Base-by-base conservation (phyloP, 768 basidiomycete species). In the Mrakia frigida region DNA sequence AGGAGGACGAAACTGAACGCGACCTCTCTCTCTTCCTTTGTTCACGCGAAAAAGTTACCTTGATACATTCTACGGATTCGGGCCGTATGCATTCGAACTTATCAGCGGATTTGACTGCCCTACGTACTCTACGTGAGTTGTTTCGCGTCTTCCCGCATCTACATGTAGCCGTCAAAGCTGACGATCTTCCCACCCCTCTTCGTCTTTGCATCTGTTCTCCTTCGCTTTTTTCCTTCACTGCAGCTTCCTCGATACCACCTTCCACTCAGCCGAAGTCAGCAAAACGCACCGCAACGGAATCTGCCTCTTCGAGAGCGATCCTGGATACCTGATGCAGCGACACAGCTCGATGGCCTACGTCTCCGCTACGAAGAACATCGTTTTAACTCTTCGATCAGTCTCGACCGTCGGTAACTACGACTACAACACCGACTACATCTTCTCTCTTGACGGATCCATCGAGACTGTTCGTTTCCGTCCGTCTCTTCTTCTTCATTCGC, bases 61-160 rank as follows among this genome's bases (percentile, higher is more conserved):
- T 37, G 43, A 63, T n/a, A 33, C 59, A 2, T 63, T 63, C 59
- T 53, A 46, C 56, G 77, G 79, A n/a, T 81, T 82, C 39, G 81
- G 81, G 0, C 79, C 81, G 2, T 82, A 80, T 70, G 80, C 81
- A 0, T 81, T 82, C 78, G 78, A 80, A 9, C 78, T 82, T 2
- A 68, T 83, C n/a, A 75, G 76, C 0, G 82, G 82, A 0, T 83
- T 80, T 74, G 83, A 84, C 75, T 81, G 82, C 73, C 83, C 83
- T 0, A 9, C 71, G 0, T 81, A 82, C 43, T 80, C 82, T 16
- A 67, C 77, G 46, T 50, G 18, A 50, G 46, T 50, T 13, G 10
- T 43, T 11, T 43, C 43, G 11, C 16, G n/a, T n/a, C n/a, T n/a
- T n/a, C n/a, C n/a, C n/a, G n/a, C n/a, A n/a, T n/a, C n/a, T n/a